A percentile compares a stretch with the other conserved stretches of the same genome.
These are phyloP conservation scores for Neurospora sp. DNA, from an alignment of 495 filamentous ascomycete genomes.

Conservation along the genomic window DNA sequence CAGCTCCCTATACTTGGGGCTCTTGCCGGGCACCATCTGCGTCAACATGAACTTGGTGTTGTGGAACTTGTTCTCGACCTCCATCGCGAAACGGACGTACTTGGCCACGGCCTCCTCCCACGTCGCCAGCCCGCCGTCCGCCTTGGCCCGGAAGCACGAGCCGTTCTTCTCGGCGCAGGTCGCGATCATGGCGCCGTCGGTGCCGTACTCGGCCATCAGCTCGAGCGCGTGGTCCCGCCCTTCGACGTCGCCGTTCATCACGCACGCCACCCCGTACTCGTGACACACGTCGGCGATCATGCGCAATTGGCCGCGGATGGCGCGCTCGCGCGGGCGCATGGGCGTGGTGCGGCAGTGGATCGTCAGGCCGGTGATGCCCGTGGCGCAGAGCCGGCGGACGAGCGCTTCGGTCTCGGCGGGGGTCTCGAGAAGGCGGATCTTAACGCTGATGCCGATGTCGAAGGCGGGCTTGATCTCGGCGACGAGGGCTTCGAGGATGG, in stretches of 20 bases:
- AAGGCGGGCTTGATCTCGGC: constrained; percentile 61
- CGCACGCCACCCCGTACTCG: constrained; percentile 72
- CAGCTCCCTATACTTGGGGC: constrained; percentile 44
- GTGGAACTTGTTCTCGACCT: constrained; percentile 71
- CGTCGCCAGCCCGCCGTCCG: constrained; percentile 51
- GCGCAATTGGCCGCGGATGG: constrained; percentile 7
- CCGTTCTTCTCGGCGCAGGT: constrained; percentile 82
- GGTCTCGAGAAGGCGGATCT: constrained; percentile 81
- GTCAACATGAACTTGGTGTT: constrained; percentile 89
- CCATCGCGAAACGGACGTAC: constrained; percentile 61
- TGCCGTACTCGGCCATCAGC: constrained; percentile 63
- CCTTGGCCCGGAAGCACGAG: constrained; percentile 62
- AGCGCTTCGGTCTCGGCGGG: constrained; percentile 59
- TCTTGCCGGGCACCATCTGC: constrained; percentile 77
- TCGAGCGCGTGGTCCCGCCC: constrained; percentile 54
- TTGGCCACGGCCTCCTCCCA: constrained; percentile 69
- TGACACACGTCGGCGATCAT: constrained; percentile 72
- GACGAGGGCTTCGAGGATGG: constrained; percentile 75
- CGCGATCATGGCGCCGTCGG: constrained; percentile 95
- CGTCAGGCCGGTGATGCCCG: constrained; percentile 85
- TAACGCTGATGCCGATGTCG: constrained; percentile 86
- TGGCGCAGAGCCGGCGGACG: constrained; percentile 63
- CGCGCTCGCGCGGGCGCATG: too few species aligned
- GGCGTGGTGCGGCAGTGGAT: constrained; percentile 85
- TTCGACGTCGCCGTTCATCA: constrained; percentile 91